Evolutionary conservation across 2,329 filamentous ascomycete species (phyloP), one percentile per base, ranked within the genome.

Genomic region (Colletotrichum sublineola): DNA sequence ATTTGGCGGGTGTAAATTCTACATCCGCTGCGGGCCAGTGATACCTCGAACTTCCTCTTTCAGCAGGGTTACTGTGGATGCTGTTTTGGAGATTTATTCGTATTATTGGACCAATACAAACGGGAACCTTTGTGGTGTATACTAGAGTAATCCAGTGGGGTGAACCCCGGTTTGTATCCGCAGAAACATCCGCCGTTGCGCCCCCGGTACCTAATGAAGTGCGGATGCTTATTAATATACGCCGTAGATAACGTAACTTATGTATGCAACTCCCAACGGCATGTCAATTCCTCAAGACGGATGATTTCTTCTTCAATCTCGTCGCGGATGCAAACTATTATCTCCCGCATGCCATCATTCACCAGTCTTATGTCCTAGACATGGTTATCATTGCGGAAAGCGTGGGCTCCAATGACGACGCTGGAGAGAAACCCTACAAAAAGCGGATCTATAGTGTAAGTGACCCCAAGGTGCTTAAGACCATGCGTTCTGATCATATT

Each of bases 361-460:
- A 15, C 33, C n/a, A 29, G 12, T 14, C 18, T 5, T 36, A 11
- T 36, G 7, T 38, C 12, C n/a, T 33, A 29, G 40, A 36, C 15
- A 71, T 68, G 68, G 15, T 53, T 11, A 40, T 44, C 18, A 20
- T 29, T 6, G 42, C 58, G 11, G 65, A 71, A 20, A 12, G 20
- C 8, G 52, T 6, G 2, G 38, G n/a, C 24, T 44, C 18, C 20
- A 42, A 29, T 15, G 46, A 31, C 12, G 53, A 20, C 42, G 44
- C 63, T 40, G 57, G 57, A 1, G 68, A 63, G 24, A 64, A 71
- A 11, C 9, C 57, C 14, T 44, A 40, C 1, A 71, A 71, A 64
- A 71, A 68, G 65, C 68, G 68, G 50, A 68, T 68, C 33, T 71
- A 71, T 40, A 71, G 52, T 44, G 68, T 71, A 60, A 63, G 68